Conservation (phyloP, 352 stramenopile species). For the Pythium aristosporum region DNA sequence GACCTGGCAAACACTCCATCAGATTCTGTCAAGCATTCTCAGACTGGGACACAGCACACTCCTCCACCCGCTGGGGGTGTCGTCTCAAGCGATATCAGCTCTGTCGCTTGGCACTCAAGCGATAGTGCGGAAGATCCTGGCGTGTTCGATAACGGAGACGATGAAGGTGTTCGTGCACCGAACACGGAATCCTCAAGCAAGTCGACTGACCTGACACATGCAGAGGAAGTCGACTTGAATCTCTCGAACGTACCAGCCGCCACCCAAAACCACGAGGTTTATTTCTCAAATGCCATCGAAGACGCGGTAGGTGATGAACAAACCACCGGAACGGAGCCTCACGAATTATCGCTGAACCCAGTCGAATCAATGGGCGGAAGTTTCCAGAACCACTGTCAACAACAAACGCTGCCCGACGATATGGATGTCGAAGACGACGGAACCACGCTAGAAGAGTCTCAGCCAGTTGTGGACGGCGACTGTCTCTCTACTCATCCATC, state of each 20-base stretch:
- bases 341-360: neutral
- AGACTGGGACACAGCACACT: neutral
- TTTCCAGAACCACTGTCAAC: neutral
- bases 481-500: neutral
- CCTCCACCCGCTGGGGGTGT: conserved; percentile 1
- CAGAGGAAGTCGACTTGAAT: no score
- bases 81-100: neutral
- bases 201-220: no score
- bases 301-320: neutral
- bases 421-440: conserved; percentile 14
- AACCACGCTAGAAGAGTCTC: neutral
- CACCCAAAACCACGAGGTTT: neutral
- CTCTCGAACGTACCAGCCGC: no score
- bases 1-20: neutral
- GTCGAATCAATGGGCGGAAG: neutral
- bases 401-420: neutral
- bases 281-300: neutral
- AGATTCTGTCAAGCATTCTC: neutral
- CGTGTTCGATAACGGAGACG: neutral
- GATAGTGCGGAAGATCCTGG: conserved; percentile 2
- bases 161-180: no score
- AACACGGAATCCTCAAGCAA: no score
- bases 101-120: conserved; percentile 12
- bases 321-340: neutral
- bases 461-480: neutral